Percentiles rank a stretch among this genome's conserved stretches.
These are phyloP conservation scores for Aquilaria agallochum DNA, from an alignment of 441 rosid species.

Conservation along the genomic window DNA sequence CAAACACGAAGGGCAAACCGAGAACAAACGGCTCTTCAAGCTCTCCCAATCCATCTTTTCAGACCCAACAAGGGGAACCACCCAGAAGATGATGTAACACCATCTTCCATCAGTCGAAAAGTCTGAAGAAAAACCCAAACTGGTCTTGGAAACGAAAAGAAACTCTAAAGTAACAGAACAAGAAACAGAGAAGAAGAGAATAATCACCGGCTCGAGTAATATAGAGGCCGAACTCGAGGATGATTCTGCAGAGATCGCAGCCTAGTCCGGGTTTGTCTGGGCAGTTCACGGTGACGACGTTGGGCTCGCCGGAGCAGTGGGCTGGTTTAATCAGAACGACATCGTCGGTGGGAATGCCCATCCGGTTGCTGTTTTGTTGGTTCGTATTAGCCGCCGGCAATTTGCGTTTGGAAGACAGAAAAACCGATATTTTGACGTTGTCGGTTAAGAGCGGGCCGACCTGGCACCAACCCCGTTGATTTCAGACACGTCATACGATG, in stretches of 20 bases:
- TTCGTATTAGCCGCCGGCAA: no score
- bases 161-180: no score
- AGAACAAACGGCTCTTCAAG: slow-evolving; percentile 39
- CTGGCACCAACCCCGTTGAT: no score
- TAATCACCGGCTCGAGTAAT: slow-evolving; percentile 41
- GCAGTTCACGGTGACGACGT: slow-evolving; percentile 53
- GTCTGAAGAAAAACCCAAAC: slow-evolving; percentile 20
- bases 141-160: neutral
- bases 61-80: slow-evolving; percentile 29
- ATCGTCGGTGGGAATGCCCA: slow-evolving; percentile 53
- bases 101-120: slow-evolving; percentile 55
- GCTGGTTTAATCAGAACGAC: slow-evolving; percentile 41
- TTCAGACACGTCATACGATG: no score
- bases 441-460: no score
- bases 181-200: neutral
- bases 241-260: slow-evolving; percentile 50
- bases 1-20: slow-evolving; percentile 43
- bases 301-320: slow-evolving; percentile 29
- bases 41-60: slow-evolving; percentile 39
- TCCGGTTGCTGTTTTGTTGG: neutral
- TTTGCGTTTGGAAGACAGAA: no score
- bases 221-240: slow-evolving; percentile 52
- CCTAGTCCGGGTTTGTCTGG: slow-evolving; percentile 66
- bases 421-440: no score
- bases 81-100: slow-evolving; percentile 56